phyloP scores from a whole-genome alignment of 371 early-diverging fungal genomes.

The Zopfochytrium polystomum region DNA sequence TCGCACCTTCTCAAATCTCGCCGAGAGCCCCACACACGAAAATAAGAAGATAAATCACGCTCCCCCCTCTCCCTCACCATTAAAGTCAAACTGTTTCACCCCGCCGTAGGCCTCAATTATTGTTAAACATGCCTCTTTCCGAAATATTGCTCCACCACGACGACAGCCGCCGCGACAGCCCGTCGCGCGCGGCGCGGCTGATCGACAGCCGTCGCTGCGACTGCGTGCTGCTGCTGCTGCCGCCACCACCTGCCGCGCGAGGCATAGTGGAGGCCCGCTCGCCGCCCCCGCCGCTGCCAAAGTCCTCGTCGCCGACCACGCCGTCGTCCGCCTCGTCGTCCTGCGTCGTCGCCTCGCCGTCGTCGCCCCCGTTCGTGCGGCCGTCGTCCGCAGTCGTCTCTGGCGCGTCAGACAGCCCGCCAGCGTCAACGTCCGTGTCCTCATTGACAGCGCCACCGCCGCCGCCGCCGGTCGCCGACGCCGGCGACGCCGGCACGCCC shows the following conservation, averaged over 20 bases:
- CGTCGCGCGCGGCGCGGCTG: background rate
- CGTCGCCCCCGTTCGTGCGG: background rate
- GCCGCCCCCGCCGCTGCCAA: background rate
- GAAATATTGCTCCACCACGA: background rate
- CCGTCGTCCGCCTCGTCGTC: background rate
- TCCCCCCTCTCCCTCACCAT: no score
- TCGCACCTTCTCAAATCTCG: no score
- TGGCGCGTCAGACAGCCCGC: background rate
- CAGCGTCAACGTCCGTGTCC: background rate
- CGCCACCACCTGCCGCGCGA: background rate
- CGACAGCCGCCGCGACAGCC: conserved; percentile 1
- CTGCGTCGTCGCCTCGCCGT: background rate
- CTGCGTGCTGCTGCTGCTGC: no score
- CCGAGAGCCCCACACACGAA: no score
- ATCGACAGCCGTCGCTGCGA: background rate
- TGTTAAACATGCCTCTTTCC: background rate
- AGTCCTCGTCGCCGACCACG: background rate
- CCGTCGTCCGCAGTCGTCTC: background rate
- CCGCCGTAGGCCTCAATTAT: no score
- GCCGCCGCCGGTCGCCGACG: no score
- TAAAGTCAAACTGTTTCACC: no score
- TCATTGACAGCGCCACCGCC: no score
- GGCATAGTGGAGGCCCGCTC: background rate
- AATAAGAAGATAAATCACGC: no score
- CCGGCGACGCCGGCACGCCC: no score